Evolutionary conservation across 192 early-diverging fungal species (phyloP).

Genomic region (Backusella macrospora): DNA sequence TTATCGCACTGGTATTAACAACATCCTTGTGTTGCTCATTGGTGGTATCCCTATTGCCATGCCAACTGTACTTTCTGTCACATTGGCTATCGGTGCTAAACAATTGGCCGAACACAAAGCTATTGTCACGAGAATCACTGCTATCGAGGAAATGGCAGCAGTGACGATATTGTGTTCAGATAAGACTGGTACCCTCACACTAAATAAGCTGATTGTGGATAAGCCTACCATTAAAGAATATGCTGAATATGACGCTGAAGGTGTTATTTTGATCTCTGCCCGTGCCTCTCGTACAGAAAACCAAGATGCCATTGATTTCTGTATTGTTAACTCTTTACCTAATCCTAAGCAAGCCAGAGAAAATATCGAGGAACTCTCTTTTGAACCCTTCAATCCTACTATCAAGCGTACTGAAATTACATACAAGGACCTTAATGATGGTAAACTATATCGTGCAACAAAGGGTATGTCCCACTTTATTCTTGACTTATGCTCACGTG

Average conservation of each 20-base stretch:
- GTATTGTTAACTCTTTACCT: constrained; percentile 66
- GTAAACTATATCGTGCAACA: constrained; percentile 66
- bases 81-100: constrained; percentile 79
- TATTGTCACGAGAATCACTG: constrained; percentile 79
- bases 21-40: constrained; percentile 76
- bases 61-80: constrained; percentile 79
- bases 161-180: constrained; percentile 88
- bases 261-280: constrained; percentile 68
- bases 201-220: constrained; percentile 82
- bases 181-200: constrained; percentile 95
- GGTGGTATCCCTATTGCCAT: constrained; percentile 84
- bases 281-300: constrained; percentile 79
- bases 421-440: constrained; percentile 62
- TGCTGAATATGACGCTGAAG: constrained; percentile 60
- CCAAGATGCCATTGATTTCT: constrained; percentile 83
- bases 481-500: constrained; percentile 69
- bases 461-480: constrained; percentile 80
- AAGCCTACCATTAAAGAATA: constrained; percentile 71
- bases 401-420: constrained; percentile 79
- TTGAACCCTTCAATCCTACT: constrained; percentile 75
- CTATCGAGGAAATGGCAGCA: constrained; percentile 81
- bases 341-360: constrained; percentile 59
- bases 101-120: constrained; percentile 84
- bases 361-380: constrained; percentile 68
- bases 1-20: constrained; percentile 80